phyloP scores from a whole-genome alignment of 768 basidiomycete species.

The Heimioporus sp. region DNA sequence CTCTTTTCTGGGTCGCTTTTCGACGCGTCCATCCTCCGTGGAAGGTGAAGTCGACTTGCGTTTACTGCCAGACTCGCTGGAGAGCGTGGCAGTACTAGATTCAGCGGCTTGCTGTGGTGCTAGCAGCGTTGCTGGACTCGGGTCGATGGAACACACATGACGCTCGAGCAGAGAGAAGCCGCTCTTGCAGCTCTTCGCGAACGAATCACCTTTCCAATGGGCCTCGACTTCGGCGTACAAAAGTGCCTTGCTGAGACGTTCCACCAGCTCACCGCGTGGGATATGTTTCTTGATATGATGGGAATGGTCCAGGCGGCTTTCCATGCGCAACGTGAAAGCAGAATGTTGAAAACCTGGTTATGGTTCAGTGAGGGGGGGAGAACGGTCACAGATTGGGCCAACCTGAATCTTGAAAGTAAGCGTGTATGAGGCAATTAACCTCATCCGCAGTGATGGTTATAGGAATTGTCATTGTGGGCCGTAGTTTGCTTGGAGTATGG shows the following conservation, averaged over 20 bases:
- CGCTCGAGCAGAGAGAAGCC: constrained; percentile 73
- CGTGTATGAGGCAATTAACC: constrained; percentile 81
- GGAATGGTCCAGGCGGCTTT: constrained; percentile 68
- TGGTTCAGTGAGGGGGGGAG: constrained; percentile 6
- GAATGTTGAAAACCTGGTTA: constrained; percentile 72
- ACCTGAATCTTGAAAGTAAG: constrained; percentile 86
- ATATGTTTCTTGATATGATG: constrained; percentile 70
- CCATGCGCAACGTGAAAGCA: constrained; percentile 76
- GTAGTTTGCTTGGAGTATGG: background rate
- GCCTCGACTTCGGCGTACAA: constrained; percentile 82
- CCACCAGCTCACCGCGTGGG: constrained; percentile 77
- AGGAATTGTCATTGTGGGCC: constrained; percentile 37
- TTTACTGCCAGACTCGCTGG: constrained; percentile 36
- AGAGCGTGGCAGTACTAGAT: constrained; percentile 1
- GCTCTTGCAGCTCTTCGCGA: constrained; percentile 64
- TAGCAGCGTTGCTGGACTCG: constrained; percentile 21
- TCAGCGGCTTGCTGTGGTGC: constrained; percentile 20
- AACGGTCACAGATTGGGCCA: background rate
- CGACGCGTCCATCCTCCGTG: constrained; percentile 47
- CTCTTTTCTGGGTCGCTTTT: constrained; percentile 62
- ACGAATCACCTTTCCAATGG: constrained; percentile 67
- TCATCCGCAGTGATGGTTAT: constrained; percentile 77
- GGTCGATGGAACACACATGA: constrained; percentile 65
- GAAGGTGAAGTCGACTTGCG: constrained; percentile 52
- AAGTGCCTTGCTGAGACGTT: constrained; percentile 76